Conservation (phyloP, 2,329 filamentous ascomycete species). For the Penicillium sp. region DNA sequence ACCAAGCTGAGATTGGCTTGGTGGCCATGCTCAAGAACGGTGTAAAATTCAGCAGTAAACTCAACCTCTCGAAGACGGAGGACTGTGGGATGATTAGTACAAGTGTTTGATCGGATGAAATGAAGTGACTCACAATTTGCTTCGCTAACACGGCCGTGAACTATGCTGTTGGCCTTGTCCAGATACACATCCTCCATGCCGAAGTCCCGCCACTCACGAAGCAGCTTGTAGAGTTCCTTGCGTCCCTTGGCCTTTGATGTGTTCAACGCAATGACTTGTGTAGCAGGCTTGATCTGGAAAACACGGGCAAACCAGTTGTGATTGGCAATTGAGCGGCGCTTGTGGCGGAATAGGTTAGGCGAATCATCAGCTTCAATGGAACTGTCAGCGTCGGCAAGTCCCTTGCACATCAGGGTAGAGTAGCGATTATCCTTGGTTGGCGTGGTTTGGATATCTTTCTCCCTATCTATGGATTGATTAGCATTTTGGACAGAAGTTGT, state of each 20-base stretch:
- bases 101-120: neutral
- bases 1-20: conserved; percentile 74
- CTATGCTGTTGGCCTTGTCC: conserved; percentile 73
- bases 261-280: conserved; percentile 70
- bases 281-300: conserved; percentile 83
- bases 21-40: conserved; percentile 79
- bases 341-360: conserved; percentile 12
- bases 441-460: conserved; percentile 3
- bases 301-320: conserved; percentile 88
- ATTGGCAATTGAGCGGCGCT: conserved; percentile 32
- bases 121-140: conserved; percentile 67
- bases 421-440: conserved; percentile 7
- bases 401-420: conserved; percentile 13
- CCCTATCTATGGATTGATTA: neutral
- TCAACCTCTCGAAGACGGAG: conserved; percentile 82
- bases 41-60: conserved; percentile 84
- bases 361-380: conserved; percentile 17
- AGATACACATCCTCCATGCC: conserved; percentile 78
- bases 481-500: neutral
- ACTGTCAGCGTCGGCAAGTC: conserved; percentile 16
- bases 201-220: conserved; percentile 76
- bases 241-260: conserved; percentile 70
- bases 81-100: conserved; percentile 49
- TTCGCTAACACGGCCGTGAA: conserved; percentile 73
- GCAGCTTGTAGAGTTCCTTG: conserved; percentile 70